phyloP scores from a whole-genome alignment of 768 basidiomycete species.

The Xerocomus spinulosus region DNA sequence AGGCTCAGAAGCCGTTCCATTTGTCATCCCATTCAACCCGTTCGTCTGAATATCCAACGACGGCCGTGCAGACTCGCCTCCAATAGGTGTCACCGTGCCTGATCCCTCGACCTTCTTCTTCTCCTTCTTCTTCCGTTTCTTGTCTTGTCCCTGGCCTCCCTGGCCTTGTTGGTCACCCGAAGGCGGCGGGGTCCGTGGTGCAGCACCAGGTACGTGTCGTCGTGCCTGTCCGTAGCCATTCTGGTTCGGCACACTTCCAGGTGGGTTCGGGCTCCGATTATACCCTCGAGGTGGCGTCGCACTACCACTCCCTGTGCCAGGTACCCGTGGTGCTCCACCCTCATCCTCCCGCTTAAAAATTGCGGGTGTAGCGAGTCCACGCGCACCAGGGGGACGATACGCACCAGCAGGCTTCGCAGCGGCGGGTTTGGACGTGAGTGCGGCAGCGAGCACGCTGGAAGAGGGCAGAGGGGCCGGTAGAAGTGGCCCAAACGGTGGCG shows the following conservation, averaged over 20 bases:
- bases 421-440: slow-evolving; percentile 49
- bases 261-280: slow-evolving; percentile 52
- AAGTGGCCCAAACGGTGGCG: slow-evolving; percentile 59
- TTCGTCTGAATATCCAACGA: slow-evolving; percentile 37
- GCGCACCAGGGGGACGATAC: slow-evolving; percentile 90
- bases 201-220: slow-evolving; percentile 67
- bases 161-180: slow-evolving; percentile 32
- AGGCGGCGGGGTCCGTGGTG: slow-evolving; percentile 45
- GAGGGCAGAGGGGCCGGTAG: slow-evolving; percentile 65
- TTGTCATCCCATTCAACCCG: slow-evolving; percentile 15
- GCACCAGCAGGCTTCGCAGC: slow-evolving; percentile 74
- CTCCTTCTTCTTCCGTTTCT: slow-evolving; percentile 50
- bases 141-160: slow-evolving; percentile 33
- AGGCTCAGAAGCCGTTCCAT: slow-evolving; percentile 8
- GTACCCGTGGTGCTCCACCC: slow-evolving; percentile 57
- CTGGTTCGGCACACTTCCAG: slow-evolving; percentile 40
- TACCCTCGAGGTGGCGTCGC: slow-evolving; percentile 62
- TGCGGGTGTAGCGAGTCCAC: slow-evolving; percentile 81
- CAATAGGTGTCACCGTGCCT: slow-evolving; percentile 28
- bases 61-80: slow-evolving; percentile 25
- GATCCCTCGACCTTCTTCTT: slow-evolving; percentile 40
- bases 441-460: slow-evolving; percentile 48
- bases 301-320: slow-evolving; percentile 42
- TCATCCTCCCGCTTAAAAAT: slow-evolving; percentile 93
- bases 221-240: slow-evolving; percentile 30